Evolutionary conservation across 108 stramenopile species (phyloP), one percentile per base, ranked within the genome.

Genomic region (Cylindrotheca closterium): DNA sequence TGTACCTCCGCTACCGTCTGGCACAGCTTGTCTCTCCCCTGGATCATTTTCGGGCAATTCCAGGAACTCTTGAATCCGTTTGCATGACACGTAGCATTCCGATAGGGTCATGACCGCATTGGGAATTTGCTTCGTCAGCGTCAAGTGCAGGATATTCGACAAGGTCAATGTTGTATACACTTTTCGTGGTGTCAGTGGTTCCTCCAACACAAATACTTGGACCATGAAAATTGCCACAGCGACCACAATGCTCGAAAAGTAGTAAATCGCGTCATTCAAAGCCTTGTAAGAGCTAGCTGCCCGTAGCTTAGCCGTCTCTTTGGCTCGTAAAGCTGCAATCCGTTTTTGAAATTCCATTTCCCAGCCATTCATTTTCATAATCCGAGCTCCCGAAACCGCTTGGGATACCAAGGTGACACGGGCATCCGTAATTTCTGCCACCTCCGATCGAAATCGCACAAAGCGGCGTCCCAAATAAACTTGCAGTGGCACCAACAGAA

Each of bases 401-500:
- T 98, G 94, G 1, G 88, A 91, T 4, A 96, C 89, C 60, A 93
- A 74, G 27, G 77, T 88, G 1, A 96, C 90, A 10, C 97, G 67
- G 34, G 82, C 63, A 67, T 96, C 97, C 29, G 97, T 96, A 51
- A 93, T 83, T 5, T 52, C 75, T 15, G 96, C 96, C 58, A 96
- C 83, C 30, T 67, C 78, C n/a, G 59, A 63, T 3, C 97, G 79
- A 26, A 84, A 70, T 19, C 62, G 28, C 0, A 88, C 92, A 64
- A 98, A 96, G 31, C 71, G 66, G 21, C 79, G 66, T 29, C 77
- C 70, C 31, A 96, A 66, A 26, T 69, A 78, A 45, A 89, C 67
- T 74, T 95, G 96, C 59, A 95, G 46, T 1, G 93, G 94, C 0
- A 96, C 82, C n/a, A 97, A 87, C 26, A 81, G 69, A 18, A 93